Evolutionary conservation across 371 early-diverging fungal genomes (phyloP), one percentile per base, ranked within the genome.

Genomic region (Rhizopus microsporus): DNA sequence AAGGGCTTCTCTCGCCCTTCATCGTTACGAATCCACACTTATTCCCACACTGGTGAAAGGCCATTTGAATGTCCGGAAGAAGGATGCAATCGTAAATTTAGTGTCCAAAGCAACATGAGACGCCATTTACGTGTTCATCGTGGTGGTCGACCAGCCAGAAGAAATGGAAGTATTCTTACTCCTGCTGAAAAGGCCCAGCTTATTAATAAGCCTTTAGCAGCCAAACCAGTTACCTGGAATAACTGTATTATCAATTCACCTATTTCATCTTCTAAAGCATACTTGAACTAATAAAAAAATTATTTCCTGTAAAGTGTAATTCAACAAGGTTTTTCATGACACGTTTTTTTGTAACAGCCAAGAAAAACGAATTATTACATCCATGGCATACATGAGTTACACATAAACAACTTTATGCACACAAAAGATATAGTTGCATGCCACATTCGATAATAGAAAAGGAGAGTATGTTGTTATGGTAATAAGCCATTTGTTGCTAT

Each of bases 1-100:
- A 90, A 90, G 44, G 66, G 77, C 7, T 92, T 92, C 60, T 81
- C 88, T 15, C 81, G 93, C 32, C 93, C 93, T 5, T 86, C 87
- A 5, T 83, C 88, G 1, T 65, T 88, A 1, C 70, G 79, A 1
- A 88, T 87, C 33, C 91, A 90, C 60, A 82, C 84, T 34, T 79
- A 84, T 56, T 84, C 88, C 3, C 91, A 91, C 57, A 90, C 91
- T 1, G 89, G 90, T 4, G 90, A 90, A 63, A 82, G 84, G 57
- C 91, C 91, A 2, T 85, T 84, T 65, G 78, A 77, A 46, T 91
- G 91, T 56, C 68, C 71, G 1, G 78, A 76, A 33, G 63, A 69
- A n/a, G 88, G 86, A 1, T 92, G 92, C 64, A 76, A 73, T 30
- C 82, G 85, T 48, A 77, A 76, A 54, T 92, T 92, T 53, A 87